These are phyloP conservation scores for Ostreobium quekettii DNA, from an alignment of 139 green algal species.

Conservation along the genomic window DNA sequence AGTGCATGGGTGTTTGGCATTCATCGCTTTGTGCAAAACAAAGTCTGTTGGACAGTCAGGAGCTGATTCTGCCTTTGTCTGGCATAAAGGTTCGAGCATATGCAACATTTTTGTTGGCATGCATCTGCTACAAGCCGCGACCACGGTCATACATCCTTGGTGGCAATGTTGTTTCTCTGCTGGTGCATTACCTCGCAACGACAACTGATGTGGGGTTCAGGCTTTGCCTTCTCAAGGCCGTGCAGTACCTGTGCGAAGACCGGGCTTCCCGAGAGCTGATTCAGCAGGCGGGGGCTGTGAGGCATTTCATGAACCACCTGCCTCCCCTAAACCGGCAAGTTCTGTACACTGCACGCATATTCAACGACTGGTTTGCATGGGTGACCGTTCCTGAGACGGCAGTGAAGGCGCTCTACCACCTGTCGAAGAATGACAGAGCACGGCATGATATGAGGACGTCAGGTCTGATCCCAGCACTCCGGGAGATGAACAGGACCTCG, in stretches of 20 bases:
- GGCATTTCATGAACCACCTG: constrained; percentile 7
- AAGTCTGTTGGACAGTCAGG: too few relatives aligned
- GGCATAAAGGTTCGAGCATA: constrained; percentile 1
- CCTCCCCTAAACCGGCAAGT: constrained; percentile 1
- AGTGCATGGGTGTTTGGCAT: not conserved
- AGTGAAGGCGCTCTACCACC: constrained; percentile 11
- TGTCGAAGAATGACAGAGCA: not conserved
- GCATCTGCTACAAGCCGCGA: not conserved
- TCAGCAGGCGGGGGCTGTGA: not conserved
- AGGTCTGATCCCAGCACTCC: not conserved
- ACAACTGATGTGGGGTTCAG: constrained; percentile 8
- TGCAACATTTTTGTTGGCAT: constrained; percentile 4
- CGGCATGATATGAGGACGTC: constrained; percentile 8
- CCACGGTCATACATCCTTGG: not conserved
- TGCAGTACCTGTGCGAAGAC: constrained; percentile 11
- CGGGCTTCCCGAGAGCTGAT: not conserved
- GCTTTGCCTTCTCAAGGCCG: constrained; percentile 11
- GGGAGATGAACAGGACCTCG: not conserved
- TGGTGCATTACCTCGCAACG: not conserved
- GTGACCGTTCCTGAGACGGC: constrained; percentile 15
- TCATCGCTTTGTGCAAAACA: too few relatives aligned
- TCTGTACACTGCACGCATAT: constrained; percentile 4
- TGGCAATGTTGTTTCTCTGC: not conserved
- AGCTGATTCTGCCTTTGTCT: not conserved
- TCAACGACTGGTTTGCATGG: constrained; percentile 15